Evolutionary conservation across 148 eudicot genomes (phyloP).

Genomic region (Silene conica): DNA sequence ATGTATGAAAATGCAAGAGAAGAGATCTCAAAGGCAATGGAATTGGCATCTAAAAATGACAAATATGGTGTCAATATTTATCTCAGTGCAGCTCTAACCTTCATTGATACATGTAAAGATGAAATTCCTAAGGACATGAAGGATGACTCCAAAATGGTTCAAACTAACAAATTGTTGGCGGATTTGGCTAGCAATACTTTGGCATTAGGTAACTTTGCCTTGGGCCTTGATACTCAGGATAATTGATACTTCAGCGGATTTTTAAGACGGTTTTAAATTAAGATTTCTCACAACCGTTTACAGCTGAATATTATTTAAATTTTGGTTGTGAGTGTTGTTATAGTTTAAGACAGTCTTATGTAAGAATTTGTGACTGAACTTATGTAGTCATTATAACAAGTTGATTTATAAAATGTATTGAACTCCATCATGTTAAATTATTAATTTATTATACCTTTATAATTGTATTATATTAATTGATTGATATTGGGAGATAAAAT

Average conservation of each 20-base stretch:
- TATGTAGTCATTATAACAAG: neutral
- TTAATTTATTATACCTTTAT: no score
- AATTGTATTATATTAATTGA: no score
- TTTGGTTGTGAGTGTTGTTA: neutral
- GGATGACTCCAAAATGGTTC: neutral
- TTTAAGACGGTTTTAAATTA: no score
- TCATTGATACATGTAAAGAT: constrained; percentile 19
- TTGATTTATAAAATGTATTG: neutral
- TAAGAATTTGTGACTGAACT: no score
- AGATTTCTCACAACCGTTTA: no score
- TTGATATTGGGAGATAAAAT: no score
- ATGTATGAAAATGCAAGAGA: constrained; percentile 26
- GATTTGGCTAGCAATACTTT: constrained; percentile 21
- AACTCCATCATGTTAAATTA: neutral
- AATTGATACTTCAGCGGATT: neutral
- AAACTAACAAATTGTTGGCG: neutral
- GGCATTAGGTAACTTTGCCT: constrained; percentile 19
- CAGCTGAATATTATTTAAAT: no score
- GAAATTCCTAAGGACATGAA: neutral
- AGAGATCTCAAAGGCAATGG: constrained; percentile 11
- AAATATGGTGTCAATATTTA: constrained; percentile 22
- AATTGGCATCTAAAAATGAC: constrained; percentile 4
- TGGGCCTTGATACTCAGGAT: neutral
- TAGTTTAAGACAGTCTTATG: no score
- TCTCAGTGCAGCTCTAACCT: constrained; percentile 23